Base-by-base conservation (phyloP, 495 filamentous ascomycete genomes). In the Penicillium alfredii region DNA sequence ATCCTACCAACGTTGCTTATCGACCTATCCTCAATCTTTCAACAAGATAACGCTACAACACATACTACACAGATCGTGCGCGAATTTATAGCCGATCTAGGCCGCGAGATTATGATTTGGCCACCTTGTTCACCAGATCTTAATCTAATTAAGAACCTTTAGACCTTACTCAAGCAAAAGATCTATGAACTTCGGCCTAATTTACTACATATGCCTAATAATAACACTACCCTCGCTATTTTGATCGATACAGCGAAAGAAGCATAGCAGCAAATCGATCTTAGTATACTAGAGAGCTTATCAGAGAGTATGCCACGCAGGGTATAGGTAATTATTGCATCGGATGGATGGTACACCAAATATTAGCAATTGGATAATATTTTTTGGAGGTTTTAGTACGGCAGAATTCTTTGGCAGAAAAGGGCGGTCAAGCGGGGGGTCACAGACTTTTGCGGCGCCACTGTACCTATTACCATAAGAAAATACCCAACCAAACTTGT, bases 121-220 rank as follows among this genome's bases (percentile, higher is more conserved):
- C 32, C 38, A 15, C 38, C 32, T 25, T 38, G 30, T 35, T 42
- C 37, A 17, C 38, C 27, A 8, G 38, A 42, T 38, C 33, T 40
- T 1, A 42, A 42, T 21, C 44, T 38, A 24, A 47, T 47, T 38
- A 38, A 47, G 29, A 41, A 47, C 33, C 39, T 55, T 0, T 58
- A 51, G 45, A 40, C 41, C 0, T 33, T 43, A 12, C 27, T 53
- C 4, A 53, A 56, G 11, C 28, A 32, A 13, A 38, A 38, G 17
- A 38, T 44, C 23, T 44, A 44, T 33, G 8, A 44, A n/a, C 12
- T 38, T 21, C 35, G 18, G 3, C 21, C 29, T 25, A 21, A 40
- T 25, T 21, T 40, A 4, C 19, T 26, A 4, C 19, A 33, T 27
- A 33, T 33, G 30, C 20, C 11, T 8, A 26, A 40, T 33, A 40